phyloP scores from a whole-genome alignment of 352 stramenopile genomes.

The Phytophthora podocarpi region DNA sequence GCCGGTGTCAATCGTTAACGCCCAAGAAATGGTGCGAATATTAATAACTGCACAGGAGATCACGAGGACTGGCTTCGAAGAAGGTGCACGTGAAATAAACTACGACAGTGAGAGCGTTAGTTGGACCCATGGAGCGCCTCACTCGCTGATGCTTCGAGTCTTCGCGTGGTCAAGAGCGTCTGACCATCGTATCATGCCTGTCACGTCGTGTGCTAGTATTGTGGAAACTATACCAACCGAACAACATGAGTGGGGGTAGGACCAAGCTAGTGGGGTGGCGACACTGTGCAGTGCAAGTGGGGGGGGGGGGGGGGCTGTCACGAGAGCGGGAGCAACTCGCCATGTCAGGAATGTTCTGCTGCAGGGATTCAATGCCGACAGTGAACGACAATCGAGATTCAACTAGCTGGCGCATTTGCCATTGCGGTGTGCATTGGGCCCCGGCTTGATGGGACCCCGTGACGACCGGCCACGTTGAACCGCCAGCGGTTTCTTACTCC shows the following conservation, averaged over 20 bases:
- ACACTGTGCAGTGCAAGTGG: neutral
- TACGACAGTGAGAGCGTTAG: neutral
- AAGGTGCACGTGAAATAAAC: neutral
- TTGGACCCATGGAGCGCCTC: neutral
- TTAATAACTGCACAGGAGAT: too few species aligned
- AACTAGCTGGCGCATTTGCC: neutral
- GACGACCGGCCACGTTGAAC: neutral
- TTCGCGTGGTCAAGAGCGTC: conserved; percentile 10
- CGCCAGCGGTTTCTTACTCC: too few species aligned
- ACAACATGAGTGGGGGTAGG: conserved; percentile 9
- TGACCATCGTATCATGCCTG: conserved; percentile 14
- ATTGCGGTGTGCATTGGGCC: neutral
- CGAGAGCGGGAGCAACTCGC: neutral
- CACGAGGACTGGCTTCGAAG: neutral
- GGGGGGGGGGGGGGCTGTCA: too few species aligned
- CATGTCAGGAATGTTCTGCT: conserved; percentile 7
- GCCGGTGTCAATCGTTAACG: too few species aligned
- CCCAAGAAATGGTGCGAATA: neutral
- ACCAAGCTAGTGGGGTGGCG: neutral
- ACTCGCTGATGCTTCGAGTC: conserved; percentile 3
- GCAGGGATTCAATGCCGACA: neutral
- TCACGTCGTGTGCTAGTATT: neutral
- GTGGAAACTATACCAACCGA: conserved; percentile 7
- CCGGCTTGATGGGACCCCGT: neutral
- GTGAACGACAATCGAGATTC: conserved; percentile 16